These are phyloP conservation scores for Endoconidiophora laricicola DNA, from an alignment of 2,329 filamentous ascomycete genomes.

Conservation along the genomic window DNA sequence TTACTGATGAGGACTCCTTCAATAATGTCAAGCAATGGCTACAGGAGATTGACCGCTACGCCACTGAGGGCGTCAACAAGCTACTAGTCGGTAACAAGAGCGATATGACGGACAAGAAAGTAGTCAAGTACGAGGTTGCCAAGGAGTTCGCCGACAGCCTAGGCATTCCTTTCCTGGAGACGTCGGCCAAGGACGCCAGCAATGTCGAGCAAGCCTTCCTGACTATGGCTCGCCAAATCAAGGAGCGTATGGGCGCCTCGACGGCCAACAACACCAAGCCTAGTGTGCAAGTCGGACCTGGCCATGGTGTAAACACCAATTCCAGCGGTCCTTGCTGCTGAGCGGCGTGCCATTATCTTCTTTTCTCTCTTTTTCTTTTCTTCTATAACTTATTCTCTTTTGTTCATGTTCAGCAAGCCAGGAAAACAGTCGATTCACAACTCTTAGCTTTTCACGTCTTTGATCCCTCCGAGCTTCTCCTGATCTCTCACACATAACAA, in stretches of 20 bases:
- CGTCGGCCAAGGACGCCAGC: slow-evolving; percentile 97
- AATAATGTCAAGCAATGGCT: slow-evolving; percentile 99
- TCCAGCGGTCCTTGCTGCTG: slow-evolving; percentile 86
- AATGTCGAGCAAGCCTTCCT: slow-evolving; percentile 99
- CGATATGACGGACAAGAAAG: slow-evolving; percentile 99
- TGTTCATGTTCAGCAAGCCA: not conserved
- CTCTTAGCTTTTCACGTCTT: too few relatives aligned
- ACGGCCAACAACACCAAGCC: slow-evolving; percentile 96
- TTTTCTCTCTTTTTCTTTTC: slow-evolving; percentile 3
- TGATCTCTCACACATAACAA: not conserved
- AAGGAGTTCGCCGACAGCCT: slow-evolving; percentile 99
- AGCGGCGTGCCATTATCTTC: slow-evolving; percentile 18
- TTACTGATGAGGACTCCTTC: slow-evolving; percentile 99
- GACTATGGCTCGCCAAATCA: slow-evolving; percentile 99
- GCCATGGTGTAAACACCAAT: slow-evolving; percentile 80
- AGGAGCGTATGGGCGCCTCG: slow-evolving; percentile 97
- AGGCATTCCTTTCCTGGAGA: slow-evolving; percentile 98
- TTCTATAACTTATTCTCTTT: slow-evolving; percentile 8
- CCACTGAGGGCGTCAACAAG: slow-evolving; percentile 99
- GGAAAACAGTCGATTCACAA: too few relatives aligned
- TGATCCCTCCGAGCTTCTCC: not conserved
- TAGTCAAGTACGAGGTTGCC: slow-evolving; percentile 96
- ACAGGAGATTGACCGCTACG: slow-evolving; percentile 98
- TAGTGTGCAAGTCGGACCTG: slow-evolving; percentile 86
- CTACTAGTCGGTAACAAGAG: slow-evolving; percentile 99